Evolutionary conservation across 345 rosid species (phyloP).

Genomic region (thale cress (Arabidopsis thaliana)): TAIR10.1 NC_003074.8:19395501-19396000

Average conservation of each 20-base stretch:
- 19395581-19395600: slow-evolving; percentile 17
- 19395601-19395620: slow-evolving; percentile 68
- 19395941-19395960: slow-evolving; percentile 57
- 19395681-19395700: slow-evolving; percentile 99
- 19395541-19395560: neutral
- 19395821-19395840: slow-evolving; percentile 42
- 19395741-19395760: slow-evolving; percentile 66
- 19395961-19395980: slow-evolving; percentile 76
- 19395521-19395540: neutral
- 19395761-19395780: slow-evolving; percentile 56
- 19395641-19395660: slow-evolving; percentile 72
- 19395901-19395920: slow-evolving; percentile 64
- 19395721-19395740: slow-evolving; percentile 48
- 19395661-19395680: slow-evolving; percentile 97
- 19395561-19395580: neutral
- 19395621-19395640: slow-evolving; percentile 53
- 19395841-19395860: slow-evolving; percentile 54
- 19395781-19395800: slow-evolving; percentile 60
- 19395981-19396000: slow-evolving; percentile 57
- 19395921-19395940: slow-evolving; percentile 67
- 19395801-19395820: slow-evolving; percentile 59
- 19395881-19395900: slow-evolving; percentile 65
- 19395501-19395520: slow-evolving; percentile 87
- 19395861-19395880: slow-evolving; percentile 51
- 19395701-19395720: slow-evolving; percentile 74